Percentiles rank a stretch among this genome's conserved stretches.
phyloP scores from a whole-genome alignment of 139 green algal species.

The Parachlorella kessleri region DNA sequence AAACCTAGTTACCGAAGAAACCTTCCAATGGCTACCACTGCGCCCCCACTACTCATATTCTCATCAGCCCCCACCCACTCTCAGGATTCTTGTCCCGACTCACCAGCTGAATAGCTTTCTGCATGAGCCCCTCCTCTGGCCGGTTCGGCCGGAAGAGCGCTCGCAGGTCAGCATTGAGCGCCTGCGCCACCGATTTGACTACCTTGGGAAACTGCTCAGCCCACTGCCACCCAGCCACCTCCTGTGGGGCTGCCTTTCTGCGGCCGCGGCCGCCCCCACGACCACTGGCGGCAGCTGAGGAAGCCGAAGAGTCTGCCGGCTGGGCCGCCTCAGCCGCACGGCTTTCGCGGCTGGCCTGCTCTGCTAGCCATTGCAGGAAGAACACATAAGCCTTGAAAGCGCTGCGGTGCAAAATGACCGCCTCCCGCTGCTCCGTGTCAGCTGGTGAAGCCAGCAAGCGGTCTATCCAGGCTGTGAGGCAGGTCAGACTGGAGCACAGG shows the following conservation, averaged over 20 bases:
- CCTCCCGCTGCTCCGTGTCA: constrained; percentile 6
- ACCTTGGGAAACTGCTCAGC: constrained; percentile 42
- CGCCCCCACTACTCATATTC: no score
- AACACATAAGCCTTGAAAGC: constrained; percentile 76
- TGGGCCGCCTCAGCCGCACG: neutral
- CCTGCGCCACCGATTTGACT: constrained; percentile 44
- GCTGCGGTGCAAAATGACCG: constrained; percentile 42
- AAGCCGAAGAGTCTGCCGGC: neutral
- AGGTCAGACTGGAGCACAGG: constrained; percentile 63
- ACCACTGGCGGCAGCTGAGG: neutral
- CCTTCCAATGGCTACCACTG: no score
- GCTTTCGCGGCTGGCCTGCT: constrained; percentile 43
- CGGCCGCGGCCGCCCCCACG: constrained; percentile 1
- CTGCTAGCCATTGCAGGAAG: constrained; percentile 62
- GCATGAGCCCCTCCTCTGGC: constrained; percentile 59
- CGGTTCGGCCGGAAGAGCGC: constrained; percentile 56
- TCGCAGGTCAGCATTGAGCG: constrained; percentile 61
- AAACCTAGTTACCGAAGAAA: no score
- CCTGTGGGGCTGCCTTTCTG: constrained; percentile 42
- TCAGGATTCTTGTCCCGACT: neutral
- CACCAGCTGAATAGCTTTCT: constrained; percentile 39
- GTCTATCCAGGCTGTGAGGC: constrained; percentile 56
- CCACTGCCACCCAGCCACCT: constrained; percentile 64
- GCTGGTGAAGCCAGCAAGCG: constrained; percentile 26
- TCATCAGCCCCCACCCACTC: neutral